Conservation (phyloP, 441 rosid genomes). For the Jatropha multifida region DNA sequence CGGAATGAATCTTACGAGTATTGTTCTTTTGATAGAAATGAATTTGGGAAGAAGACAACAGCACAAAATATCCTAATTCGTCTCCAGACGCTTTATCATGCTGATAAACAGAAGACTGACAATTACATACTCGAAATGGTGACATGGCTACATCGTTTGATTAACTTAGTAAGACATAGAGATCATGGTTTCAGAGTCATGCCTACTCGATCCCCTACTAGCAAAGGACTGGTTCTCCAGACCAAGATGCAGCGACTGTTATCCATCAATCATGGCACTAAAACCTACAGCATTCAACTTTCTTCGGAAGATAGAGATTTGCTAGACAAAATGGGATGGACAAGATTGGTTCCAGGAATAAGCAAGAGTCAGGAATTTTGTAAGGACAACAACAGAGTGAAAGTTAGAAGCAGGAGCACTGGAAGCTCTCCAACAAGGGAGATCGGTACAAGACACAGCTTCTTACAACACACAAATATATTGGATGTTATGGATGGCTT, state of each 20-base stretch:
- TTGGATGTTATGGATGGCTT: constrained; percentile 68
- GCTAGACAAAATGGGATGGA: constrained; percentile 42
- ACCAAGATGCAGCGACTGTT: constrained; percentile 30
- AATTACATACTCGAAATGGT: constrained; percentile 64
- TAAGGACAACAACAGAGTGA: constrained; percentile 30
- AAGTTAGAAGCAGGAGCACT: constrained; percentile 55
- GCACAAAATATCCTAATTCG: constrained; percentile 44
- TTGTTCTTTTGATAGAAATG: constrained; percentile 44
- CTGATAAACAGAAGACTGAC: constrained; percentile 65
- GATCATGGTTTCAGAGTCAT: constrained; percentile 36
- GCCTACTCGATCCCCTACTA: constrained; percentile 31
- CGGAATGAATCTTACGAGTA: constrained; percentile 6
- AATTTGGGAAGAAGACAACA: constrained; percentile 51
- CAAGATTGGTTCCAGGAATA: constrained; percentile 45
- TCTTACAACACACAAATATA: constrained; percentile 28
- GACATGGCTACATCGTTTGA: constrained; percentile 67
- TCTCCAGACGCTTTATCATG: constrained; percentile 84
- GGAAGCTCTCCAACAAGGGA: constrained; percentile 62
- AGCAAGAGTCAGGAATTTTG: constrained; percentile 78
- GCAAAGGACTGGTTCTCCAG: constrained; percentile 24
- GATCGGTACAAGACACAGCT: constrained; percentile 10
- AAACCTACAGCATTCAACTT: constrained; percentile 38
- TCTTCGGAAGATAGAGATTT: constrained; percentile 56
- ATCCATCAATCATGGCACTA: constrained; percentile 25
- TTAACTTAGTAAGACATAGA: constrained; percentile 47